Base-by-base conservation (phyloP, 2,329 filamentous ascomycete species). In the Fusarium hostae region DNA sequence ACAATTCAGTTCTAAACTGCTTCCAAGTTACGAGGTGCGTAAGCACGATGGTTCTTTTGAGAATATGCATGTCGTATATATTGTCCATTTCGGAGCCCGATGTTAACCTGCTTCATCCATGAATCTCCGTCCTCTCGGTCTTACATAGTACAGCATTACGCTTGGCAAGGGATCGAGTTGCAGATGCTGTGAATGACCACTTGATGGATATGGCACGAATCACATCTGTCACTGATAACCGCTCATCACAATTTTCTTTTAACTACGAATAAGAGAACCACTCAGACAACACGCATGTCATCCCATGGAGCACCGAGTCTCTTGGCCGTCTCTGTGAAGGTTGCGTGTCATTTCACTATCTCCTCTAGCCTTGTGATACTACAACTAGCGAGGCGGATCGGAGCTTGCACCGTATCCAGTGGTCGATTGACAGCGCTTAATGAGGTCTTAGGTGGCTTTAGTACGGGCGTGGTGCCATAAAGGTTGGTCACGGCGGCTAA, bases 401-500 rank as follows among this genome's bases (percentile, higher is more conserved):
- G 37, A 43, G 30, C 37, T 32, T 45, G n/a, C 24, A 44, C 32
- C 16, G 20, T 44, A 34, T 11, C 26, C 28, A 56, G 18, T 24
- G 28, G 39, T n/a, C 39, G 28, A 60, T 39, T 55, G 37, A 32
- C 37, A 26, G 48, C 34, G 43, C 57, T 48, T 63, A 52, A 34
- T 50, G 15, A 37, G 24, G 24, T 26, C 54, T 32, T 9, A 51
- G 18, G n/a, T 59, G 37, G 61, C 16, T 43, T 72, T 67, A 60
- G 37, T 51, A 50, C 40, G 54, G 61, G 32, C 35, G 24, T 55
- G 58, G 22, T 30, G 40, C 22, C 13, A 37, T 37, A 30, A 16
- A 45, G 28, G 24, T 64, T 37, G 44, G 16, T 30, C 24, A 52
- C 9, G 48, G 61, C 57, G 69, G 66, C 41, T 72, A 66, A n/a